Conservation (phyloP, 176 grass and related monocot species). For the Avena sativa region DNA sequence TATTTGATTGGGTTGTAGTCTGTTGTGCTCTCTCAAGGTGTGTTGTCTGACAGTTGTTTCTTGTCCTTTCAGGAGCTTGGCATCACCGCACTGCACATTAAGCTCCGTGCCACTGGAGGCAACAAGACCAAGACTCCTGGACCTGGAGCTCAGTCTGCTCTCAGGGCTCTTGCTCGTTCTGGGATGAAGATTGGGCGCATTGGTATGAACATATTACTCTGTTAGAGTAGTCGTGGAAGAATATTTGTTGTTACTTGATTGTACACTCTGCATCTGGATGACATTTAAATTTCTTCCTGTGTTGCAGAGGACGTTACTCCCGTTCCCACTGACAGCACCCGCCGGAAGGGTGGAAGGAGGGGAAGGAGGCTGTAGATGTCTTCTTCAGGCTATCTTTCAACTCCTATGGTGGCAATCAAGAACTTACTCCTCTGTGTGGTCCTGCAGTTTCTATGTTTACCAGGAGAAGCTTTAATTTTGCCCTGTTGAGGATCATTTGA, state of each 20-base stretch:
- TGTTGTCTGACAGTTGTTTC: neutral
- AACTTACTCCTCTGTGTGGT: conserved; percentile 20
- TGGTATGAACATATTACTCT: conserved; percentile 37
- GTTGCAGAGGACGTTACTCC: conserved; percentile 82
- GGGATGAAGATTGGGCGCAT: conserved; percentile 95
- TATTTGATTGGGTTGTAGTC: neutral
- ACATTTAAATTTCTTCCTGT: neutral
- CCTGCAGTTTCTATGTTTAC: conserved; percentile 14
- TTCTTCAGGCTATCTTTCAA: neutral
- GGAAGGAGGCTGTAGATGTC: conserved; percentile 69
- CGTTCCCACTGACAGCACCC: conserved; percentile 80
- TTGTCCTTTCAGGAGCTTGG: conserved; percentile 75
- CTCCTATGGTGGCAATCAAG: conserved; percentile 22
- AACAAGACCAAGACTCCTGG: conserved; percentile 95
- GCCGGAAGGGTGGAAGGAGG: conserved; percentile 89
- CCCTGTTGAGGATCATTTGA: conserved; percentile 47
- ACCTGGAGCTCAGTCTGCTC: conserved; percentile 88
- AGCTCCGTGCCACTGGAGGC: conserved; percentile 82
- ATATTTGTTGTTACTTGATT: neutral
- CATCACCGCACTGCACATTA: conserved; percentile 82
- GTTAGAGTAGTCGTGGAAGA: neutral
- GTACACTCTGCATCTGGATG: neutral
- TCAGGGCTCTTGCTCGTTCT: conserved; percentile 90
- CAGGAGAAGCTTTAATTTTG: conserved; percentile 52
- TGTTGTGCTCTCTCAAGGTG: neutral